Evolutionary conservation across 768 basidiomycete genomes (phyloP).

Genomic region (Tylopilus sp.): DNA sequence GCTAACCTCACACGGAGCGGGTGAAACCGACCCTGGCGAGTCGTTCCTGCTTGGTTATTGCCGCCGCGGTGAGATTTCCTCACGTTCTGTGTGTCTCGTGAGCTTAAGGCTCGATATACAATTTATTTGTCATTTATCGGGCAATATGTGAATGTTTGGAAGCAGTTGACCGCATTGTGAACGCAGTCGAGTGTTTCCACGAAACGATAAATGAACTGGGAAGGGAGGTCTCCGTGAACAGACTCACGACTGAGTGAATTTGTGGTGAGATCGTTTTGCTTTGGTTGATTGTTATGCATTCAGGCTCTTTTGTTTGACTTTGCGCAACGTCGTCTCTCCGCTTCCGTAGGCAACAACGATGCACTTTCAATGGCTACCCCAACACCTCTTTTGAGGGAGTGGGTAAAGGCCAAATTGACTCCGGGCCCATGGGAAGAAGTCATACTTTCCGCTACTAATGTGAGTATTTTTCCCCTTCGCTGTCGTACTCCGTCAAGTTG

Average conservation of each 20-base stretch:
- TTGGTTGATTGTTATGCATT: too few relatives aligned
- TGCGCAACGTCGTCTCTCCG: too few relatives aligned
- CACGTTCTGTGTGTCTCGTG: neutral
- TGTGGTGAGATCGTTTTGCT: neutral
- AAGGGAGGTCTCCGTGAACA: neutral
- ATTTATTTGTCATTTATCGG: neutral
- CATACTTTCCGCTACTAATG: too few relatives aligned
- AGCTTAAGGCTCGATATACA: neutral
- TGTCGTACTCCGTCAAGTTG: too few relatives aligned
- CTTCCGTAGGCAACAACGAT: too few relatives aligned
- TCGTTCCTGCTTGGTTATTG: neutral
- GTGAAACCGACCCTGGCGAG: neutral
- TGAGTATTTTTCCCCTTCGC: too few relatives aligned
- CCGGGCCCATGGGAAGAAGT: too few relatives aligned
- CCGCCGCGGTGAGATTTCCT: neutral
- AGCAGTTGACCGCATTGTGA: neutral
- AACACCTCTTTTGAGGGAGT: too few relatives aligned
- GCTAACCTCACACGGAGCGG: too few relatives aligned
- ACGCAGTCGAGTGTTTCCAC: neutral
- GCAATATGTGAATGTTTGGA: neutral
- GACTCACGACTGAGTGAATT: neutral
- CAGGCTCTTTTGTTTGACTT: too few relatives aligned
- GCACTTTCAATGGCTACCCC: too few relatives aligned
- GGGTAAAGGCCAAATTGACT: too few relatives aligned
- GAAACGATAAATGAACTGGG: neutral